Evolutionary conservation across 306 rosid genomes (phyloP).

Genomic region (Inga leiocalycina): DNA sequence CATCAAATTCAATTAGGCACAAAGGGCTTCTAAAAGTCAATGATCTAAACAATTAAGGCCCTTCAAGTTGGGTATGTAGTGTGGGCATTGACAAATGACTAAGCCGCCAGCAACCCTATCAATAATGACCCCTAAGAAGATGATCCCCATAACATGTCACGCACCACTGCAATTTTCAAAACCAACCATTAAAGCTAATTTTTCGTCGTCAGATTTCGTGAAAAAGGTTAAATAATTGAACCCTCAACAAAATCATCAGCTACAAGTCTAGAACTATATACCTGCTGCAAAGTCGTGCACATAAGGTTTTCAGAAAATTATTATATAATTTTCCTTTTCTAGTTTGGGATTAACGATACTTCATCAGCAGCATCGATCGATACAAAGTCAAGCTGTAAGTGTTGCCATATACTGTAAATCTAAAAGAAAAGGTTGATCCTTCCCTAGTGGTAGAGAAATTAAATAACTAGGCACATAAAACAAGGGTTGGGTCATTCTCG

Average conservation of each 20-base stretch:
- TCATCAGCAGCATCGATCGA: neutral
- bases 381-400: conserved; percentile 15
- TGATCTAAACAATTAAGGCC: conserved; percentile 24
- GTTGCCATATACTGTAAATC: neutral
- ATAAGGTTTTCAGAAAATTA: neutral
- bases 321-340: neutral
- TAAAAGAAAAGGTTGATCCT: neutral
- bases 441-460: neutral
- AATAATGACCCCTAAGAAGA: conserved; percentile 6
- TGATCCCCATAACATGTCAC: neutral
- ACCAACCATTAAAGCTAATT: conserved; percentile 17
- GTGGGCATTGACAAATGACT: conserved; percentile 42
- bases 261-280: neutral
- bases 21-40: conserved; percentile 40
- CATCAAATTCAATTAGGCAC: conserved; percentile 44
- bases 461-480: neutral
- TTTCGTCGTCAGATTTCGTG: conserved; percentile 21
- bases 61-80: conserved; percentile 30
- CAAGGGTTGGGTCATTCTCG: neutral
- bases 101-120: conserved; percentile 33
- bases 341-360: conserved; percentile 3
- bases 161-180: conserved; percentile 15
- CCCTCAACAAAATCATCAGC: neutral
- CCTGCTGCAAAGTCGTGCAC: neutral
- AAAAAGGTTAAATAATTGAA: conserved; percentile 11